Percentiles rank a stretch among this genome's conserved stretches.
Evolutionary conservation across 169 alveolate species (phyloP).

Genomic region (Plasmodium coatneyi): DNA sequence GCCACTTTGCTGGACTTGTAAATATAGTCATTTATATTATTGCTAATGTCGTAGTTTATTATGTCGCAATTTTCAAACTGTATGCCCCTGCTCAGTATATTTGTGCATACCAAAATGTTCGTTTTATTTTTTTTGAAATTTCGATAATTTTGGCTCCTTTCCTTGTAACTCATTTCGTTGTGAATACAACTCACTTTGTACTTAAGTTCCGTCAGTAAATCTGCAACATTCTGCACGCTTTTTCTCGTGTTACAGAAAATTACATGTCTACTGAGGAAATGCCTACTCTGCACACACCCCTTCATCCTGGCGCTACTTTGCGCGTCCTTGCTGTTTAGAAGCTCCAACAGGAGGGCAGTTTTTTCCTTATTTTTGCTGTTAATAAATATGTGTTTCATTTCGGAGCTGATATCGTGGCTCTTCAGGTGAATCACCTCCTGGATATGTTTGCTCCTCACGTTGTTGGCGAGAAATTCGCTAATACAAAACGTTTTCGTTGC

Average conservation of each 20-base stretch:
- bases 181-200: constrained; percentile 70
- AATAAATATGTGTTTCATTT: constrained; percentile 67
- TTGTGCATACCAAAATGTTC: constrained; percentile 66
- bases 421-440: constrained; percentile 63
- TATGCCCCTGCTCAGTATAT: constrained; percentile 70
- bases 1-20: constrained; percentile 50
- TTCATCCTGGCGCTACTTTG: not conserved
- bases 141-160: constrained; percentile 59
- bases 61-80: constrained; percentile 53
- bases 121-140: constrained; percentile 39
- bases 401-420: constrained; percentile 43
- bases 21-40: constrained; percentile 73
- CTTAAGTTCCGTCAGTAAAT: constrained; percentile 32
- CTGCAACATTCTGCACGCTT: constrained; percentile 42
- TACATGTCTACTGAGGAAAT: constrained; percentile 29
- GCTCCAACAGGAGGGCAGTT: constrained; percentile 44
- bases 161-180: constrained; percentile 69
- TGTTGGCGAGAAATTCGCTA: constrained; percentile 58
- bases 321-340: constrained; percentile 16
- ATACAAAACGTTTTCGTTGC: constrained; percentile 68
- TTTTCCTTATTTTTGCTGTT: constrained; percentile 75
- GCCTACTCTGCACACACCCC: not conserved
- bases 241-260: constrained; percentile 75
- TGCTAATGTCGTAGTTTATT: constrained; percentile 67
- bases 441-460: constrained; percentile 60